phyloP scores from a whole-genome alignment of 768 basidiomycete genomes.

The Holtermannia corniformis region DNA sequence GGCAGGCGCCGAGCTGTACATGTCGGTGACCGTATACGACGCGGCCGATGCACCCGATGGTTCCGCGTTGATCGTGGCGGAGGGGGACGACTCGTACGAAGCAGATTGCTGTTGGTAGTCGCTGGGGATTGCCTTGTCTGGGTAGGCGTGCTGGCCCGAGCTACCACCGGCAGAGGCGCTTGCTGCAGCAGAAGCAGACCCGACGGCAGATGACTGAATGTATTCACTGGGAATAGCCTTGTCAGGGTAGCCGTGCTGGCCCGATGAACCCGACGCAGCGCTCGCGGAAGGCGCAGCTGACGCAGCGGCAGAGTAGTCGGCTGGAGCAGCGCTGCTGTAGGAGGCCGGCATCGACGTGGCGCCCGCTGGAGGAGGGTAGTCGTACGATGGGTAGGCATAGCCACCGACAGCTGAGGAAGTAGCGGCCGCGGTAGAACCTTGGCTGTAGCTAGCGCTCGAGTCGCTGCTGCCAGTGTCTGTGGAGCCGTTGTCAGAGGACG shows the following conservation, averaged over 20 bases:
- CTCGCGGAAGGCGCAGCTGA: neutral
- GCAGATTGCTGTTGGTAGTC: neutral
- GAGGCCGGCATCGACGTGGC: neutral
- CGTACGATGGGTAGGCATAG: neutral
- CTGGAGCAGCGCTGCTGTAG: slow-evolving; percentile 5
- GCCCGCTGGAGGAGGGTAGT: neutral
- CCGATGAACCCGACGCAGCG: slow-evolving; percentile 3
- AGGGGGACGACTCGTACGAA: neutral
- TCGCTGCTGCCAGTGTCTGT: neutral
- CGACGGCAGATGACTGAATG: neutral
- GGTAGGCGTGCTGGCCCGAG: neutral
- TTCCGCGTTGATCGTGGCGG: neutral
- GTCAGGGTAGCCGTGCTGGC: slow-evolving; percentile 1
- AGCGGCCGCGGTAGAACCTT: slow-evolving; percentile 1
- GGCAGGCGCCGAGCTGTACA: neutral
- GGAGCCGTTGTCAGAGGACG: slow-evolving; percentile 5
- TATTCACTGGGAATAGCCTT: neutral
- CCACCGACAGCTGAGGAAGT: neutral
- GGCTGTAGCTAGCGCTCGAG: slow-evolving; percentile 4
- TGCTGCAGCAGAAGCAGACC: neutral
- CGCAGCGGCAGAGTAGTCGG: neutral
- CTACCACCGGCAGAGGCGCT: neutral
- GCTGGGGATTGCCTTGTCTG: neutral
- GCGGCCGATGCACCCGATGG: neutral
- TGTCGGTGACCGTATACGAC: neutral